Percentiles rank a stretch among this genome's conserved stretches.
These are phyloP conservation scores for Coniochaeta hoffmannii DNA, from an alignment of 2,329 filamentous ascomycete genomes.

Conservation along the genomic window DNA sequence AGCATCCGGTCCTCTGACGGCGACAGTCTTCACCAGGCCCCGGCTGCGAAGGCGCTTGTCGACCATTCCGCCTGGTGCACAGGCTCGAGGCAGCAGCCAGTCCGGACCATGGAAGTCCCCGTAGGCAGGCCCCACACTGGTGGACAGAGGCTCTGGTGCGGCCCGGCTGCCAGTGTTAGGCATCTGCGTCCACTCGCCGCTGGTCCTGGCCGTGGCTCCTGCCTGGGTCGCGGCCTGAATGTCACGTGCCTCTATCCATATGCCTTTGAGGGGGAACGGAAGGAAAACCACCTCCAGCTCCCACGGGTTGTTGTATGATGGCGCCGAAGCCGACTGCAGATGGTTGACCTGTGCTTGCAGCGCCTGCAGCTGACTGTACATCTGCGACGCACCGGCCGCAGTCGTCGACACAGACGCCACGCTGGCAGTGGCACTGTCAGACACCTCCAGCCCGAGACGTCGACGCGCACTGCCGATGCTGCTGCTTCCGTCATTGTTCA, in stretches of 20 bases:
- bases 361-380: conserved; percentile 41
- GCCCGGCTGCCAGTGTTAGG: conserved; percentile 38
- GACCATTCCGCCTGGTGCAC: conserved; percentile 51
- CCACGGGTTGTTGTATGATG: conserved; percentile 60
- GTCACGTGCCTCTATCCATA: conserved; percentile 45
- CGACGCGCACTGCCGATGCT: conserved; percentile 30
- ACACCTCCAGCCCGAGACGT: conserved; percentile 23
- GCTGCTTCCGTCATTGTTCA: conserved; percentile 38
- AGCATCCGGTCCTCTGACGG: conserved; percentile 55
- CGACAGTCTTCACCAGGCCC: conserved; percentile 59
- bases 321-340: conserved; percentile 50
- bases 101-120: conserved; percentile 40
- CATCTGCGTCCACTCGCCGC: conserved; percentile 49
- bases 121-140: conserved; percentile 39
- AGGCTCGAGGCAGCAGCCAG: conserved; percentile 64
- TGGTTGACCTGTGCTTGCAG: conserved; percentile 43
- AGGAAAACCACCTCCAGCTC: conserved; percentile 69
- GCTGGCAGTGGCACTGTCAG: conserved; percentile 37
- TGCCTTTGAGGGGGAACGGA: conserved; percentile 55
- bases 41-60: conserved; percentile 69
- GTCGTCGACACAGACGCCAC: conserved; percentile 38
- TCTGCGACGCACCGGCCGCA: conserved; percentile 33
- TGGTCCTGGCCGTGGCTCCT: conserved; percentile 20
- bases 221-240: conserved; percentile 32
- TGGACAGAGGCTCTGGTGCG: conserved; percentile 38